phyloP scores from a whole-genome alignment of 2,329 filamentous ascomycete species.

The Amauroascus verrucosus region DNA sequence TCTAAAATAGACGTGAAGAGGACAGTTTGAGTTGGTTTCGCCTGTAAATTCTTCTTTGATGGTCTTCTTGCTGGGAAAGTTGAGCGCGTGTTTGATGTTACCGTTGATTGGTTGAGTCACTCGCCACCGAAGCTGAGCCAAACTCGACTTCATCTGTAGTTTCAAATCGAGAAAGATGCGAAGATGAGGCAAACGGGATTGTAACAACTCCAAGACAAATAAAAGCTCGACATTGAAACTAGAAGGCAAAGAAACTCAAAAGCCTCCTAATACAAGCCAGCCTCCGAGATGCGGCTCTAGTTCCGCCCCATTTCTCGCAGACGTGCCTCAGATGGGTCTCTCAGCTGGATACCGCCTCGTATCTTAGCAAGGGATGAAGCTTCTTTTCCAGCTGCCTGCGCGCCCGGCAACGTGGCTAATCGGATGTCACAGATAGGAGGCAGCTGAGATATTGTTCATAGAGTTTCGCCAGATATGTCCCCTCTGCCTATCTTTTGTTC shows the following conservation, averaged over 20 bases:
- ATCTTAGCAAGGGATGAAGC: neutral
- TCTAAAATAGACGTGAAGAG: neutral
- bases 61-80: neutral
- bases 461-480: neutral
- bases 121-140: slow-evolving; percentile 5
- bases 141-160: neutral
- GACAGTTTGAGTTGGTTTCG: neutral
- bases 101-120: slow-evolving; percentile 3
- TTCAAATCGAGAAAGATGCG: too few species aligned
- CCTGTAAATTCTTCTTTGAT: too few species aligned
- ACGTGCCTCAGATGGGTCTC: neutral
- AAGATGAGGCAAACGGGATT: too few species aligned
- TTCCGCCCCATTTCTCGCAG: neutral
- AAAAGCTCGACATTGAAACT: neutral
- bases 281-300: neutral
- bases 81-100: neutral
- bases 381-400: neutral
- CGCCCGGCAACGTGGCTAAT: neutral
- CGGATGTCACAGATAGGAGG: neutral
- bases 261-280: too few species aligned
- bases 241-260: neutral
- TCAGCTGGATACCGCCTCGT: neutral
- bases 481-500: too few species aligned
- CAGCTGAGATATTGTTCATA: neutral
- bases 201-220: neutral